Evolutionary conservation across 148 eudicot genomes (phyloP).

Genomic region (Simmondsia chinensis): DNA sequence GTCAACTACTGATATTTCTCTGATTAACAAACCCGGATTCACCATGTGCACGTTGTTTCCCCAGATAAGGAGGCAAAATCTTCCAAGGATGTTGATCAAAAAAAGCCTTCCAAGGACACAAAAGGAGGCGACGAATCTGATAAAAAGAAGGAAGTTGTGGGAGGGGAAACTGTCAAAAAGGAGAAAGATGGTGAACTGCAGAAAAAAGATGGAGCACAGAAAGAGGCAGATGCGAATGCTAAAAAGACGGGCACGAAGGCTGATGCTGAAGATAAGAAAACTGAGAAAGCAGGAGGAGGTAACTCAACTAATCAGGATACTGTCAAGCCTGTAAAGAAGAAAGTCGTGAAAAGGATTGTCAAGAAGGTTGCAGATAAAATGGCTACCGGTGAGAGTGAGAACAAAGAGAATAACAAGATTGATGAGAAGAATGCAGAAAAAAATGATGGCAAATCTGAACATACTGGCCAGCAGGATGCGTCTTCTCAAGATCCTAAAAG

Average conservation of each 20-base stretch:
- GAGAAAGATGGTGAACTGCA: slow-evolving; percentile 21
- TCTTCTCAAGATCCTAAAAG: slow-evolving; percentile 26
- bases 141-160: slow-evolving; percentile 25
- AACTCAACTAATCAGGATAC: slow-evolving; percentile 11
- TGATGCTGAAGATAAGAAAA: slow-evolving; percentile 23
- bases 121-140: slow-evolving; percentile 32
- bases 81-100: slow-evolving; percentile 35
- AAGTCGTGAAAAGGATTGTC: slow-evolving; percentile 59
- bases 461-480: slow-evolving; percentile 29
- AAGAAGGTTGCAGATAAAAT: slow-evolving; percentile 52
- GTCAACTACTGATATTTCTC: background rate
- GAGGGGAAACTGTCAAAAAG: slow-evolving; percentile 19
- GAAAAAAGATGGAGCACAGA: slow-evolving; percentile 28
- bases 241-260: too few species aligned
- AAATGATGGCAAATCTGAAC: slow-evolving; percentile 19
- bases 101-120: slow-evolving; percentile 27
- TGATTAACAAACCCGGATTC: background rate
- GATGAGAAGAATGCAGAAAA: slow-evolving; percentile 30
- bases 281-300: slow-evolving; percentile 24
- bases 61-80: slow-evolving; percentile 32
- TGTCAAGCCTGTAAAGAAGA: slow-evolving; percentile 55
- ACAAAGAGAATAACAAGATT: slow-evolving; percentile 18
- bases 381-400: slow-evolving; percentile 21
- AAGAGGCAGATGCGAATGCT: slow-evolving; percentile 23
- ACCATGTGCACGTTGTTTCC: background rate